These are phyloP conservation scores for Xylariales sp. DNA, from an alignment of 2,329 filamentous ascomycete species.

Conservation along the genomic window DNA sequence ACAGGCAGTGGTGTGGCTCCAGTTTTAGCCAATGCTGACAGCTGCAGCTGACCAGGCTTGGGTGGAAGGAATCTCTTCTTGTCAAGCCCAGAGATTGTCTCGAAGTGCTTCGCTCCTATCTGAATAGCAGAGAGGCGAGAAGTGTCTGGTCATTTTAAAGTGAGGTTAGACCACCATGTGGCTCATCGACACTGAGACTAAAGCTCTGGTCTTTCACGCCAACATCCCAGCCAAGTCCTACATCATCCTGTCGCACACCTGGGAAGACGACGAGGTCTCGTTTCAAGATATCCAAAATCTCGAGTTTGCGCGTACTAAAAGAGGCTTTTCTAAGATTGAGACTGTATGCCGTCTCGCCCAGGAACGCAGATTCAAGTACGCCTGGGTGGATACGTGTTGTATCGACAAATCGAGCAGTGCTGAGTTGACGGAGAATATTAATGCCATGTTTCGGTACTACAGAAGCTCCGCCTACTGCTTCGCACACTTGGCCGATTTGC, in stretches of 20 bases:
- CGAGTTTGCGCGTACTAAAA: neutral
- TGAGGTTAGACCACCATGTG: neutral
- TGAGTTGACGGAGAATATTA: slow-evolving; percentile 5
- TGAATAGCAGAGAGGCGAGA: too few relatives aligned
- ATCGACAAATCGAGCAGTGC: slow-evolving; percentile 7
- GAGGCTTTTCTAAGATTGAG: neutral
- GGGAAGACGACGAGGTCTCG: neutral
- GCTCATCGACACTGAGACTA: neutral
- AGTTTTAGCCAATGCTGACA: too few relatives aligned
- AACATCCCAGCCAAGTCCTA: neutral
- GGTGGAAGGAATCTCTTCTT: too few relatives aligned
- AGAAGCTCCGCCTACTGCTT: neutral
- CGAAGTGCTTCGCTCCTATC: too few relatives aligned
- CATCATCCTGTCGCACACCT: neutral
- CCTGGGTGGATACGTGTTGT: slow-evolving; percentile 6
- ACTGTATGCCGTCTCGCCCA: neutral
- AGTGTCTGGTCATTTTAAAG: too few relatives aligned
- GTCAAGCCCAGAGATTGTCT: too few relatives aligned
- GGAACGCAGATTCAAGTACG: neutral
- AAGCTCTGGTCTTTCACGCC: neutral
- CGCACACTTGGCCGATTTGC: neutral
- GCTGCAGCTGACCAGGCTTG: too few relatives aligned
- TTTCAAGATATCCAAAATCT: neutral
- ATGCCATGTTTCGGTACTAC: slow-evolving; percentile 6
- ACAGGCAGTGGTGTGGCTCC: too few relatives aligned